These are phyloP conservation scores for Aureoboletus auriporus DNA, from an alignment of 768 basidiomycete genomes.

Conservation along the genomic window DNA sequence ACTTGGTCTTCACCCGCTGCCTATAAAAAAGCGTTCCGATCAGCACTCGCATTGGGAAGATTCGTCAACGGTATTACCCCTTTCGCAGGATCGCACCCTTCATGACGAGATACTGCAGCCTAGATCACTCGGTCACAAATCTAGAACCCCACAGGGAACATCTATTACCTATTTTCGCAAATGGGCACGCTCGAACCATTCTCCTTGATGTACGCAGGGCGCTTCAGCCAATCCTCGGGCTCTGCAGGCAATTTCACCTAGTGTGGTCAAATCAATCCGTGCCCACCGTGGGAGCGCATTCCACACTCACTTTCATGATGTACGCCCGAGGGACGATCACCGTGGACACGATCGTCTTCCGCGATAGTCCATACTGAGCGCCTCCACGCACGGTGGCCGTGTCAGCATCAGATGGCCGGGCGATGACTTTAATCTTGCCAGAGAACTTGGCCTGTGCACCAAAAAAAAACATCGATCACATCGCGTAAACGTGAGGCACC, in stretches of 20 bases:
- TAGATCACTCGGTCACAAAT: conserved; percentile 31
- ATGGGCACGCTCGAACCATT: conserved; percentile 75
- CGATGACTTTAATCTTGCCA: conserved; percentile 66
- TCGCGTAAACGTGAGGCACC: neutral
- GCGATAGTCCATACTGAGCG: conserved; percentile 82
- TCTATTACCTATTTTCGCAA: conserved; percentile 73
- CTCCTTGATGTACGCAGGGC: conserved; percentile 79
- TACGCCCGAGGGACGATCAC: conserved; percentile 82
- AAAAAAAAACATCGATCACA: neutral
- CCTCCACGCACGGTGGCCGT: conserved; percentile 86
- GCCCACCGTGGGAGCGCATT: neutral
- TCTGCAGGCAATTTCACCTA: conserved; percentile 89
- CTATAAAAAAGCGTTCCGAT: conserved; percentile 34
- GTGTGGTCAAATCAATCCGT: neutral
- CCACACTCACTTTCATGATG: conserved; percentile 67
- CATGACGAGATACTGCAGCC: conserved; percentile 81
- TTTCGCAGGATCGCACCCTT: conserved; percentile 86
- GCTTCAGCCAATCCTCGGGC: conserved; percentile 73
- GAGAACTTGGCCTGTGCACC: conserved; percentile 59
- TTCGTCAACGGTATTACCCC: conserved; percentile 48
- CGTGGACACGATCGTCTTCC: conserved; percentile 71
- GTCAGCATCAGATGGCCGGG: conserved; percentile 81
- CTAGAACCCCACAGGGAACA: conserved; percentile 5
- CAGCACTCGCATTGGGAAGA: conserved; percentile 17
- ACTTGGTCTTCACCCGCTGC: conserved; percentile 78